Percentiles rank a stretch among this genome's conserved stretches.
These are phyloP conservation scores for Botrytis sinoallii DNA, from an alignment of 2,329 filamentous ascomycete genomes.

Conservation along the genomic window DNA sequence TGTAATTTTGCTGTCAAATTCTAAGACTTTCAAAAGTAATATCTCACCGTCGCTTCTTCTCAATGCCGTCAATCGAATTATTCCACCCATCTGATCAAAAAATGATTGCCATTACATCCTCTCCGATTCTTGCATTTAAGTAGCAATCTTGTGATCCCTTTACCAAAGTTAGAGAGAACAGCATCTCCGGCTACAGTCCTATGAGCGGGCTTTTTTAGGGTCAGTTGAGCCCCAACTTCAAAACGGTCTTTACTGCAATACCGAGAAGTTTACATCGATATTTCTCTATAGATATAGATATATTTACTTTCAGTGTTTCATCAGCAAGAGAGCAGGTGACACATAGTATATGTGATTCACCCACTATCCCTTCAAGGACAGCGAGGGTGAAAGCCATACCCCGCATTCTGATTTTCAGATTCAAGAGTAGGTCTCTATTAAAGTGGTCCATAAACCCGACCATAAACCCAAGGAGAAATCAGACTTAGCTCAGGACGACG, in stretches of 20 bases:
- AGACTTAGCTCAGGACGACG: accelerated
- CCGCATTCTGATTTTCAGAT: not conserved
- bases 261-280: not conserved
- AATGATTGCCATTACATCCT: too few relatives aligned
- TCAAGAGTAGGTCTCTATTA: not conserved
- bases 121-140: accelerated
- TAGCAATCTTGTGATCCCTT: too few relatives aligned
- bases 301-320: not conserved
- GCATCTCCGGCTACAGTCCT: too few relatives aligned
- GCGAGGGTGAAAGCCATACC: not conserved
- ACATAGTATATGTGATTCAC: not conserved
- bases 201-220: too few relatives aligned
- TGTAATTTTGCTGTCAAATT: not conserved
- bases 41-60: not conserved
- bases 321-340: not conserved
- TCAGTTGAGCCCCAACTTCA: too few relatives aligned
- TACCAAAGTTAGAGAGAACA: too few relatives aligned
- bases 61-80: too few relatives aligned
- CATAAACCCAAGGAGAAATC: not conserved
- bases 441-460: not conserved
- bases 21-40: not conserved
- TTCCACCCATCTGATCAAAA: too few relatives aligned
- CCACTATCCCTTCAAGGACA: not conserved
- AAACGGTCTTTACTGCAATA: not conserved
- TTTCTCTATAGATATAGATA: not conserved